Conservation (phyloP, 306 rosid species). For the Mimosa pudica region DNA sequence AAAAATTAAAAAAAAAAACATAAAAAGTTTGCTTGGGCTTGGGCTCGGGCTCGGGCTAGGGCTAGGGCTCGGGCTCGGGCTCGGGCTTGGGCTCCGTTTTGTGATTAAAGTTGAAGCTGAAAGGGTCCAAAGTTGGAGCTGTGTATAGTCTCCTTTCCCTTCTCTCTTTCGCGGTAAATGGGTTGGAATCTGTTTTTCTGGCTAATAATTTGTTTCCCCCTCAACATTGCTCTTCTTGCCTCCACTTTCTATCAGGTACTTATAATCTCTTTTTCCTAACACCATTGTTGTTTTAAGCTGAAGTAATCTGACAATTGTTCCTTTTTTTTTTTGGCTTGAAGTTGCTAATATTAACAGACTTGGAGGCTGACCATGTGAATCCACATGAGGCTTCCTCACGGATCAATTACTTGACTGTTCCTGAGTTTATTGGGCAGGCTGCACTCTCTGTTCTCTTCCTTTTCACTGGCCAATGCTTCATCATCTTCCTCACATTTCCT, state of each 20-base stretch:
- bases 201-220: conserved; percentile 60
- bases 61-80: too few species aligned
- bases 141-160: background rate
- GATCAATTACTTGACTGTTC: conserved; percentile 65
- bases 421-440: conserved; percentile 75
- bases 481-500: conserved; percentile 77
- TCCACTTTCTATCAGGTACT: conserved; percentile 84
- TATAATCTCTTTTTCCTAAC: background rate
- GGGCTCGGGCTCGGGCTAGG: too few species aligned
- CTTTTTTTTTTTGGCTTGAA: conserved; percentile 21
- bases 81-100: too few species aligned
- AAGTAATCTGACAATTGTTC: background rate
- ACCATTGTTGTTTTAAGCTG: background rate
- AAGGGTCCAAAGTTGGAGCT: too few species aligned
- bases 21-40: too few species aligned
- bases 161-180: conserved; percentile 25
- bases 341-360: conserved; percentile 82
- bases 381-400: conserved; percentile 65
- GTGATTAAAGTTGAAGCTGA: too few species aligned
- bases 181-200: conserved; percentile 60
- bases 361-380: conserved; percentile 50
- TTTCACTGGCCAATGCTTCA: conserved; percentile 80
- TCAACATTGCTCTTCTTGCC: conserved; percentile 73
- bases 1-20: too few species aligned
- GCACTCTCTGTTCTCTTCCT: conserved; percentile 63